Conservation (phyloP, 306 rosid genomes). For the Nissolia schottii region DNA sequence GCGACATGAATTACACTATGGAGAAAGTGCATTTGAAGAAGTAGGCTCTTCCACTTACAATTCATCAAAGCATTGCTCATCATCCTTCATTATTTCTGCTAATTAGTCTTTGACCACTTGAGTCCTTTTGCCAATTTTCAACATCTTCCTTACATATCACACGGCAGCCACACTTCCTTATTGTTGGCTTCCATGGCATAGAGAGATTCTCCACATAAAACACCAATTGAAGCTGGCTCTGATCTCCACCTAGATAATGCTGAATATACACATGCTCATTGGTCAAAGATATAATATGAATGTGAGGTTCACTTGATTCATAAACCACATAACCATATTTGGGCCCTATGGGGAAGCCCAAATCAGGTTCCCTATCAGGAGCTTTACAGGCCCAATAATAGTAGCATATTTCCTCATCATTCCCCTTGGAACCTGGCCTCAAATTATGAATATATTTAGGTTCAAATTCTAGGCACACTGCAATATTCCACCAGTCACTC, state of each 20-base stretch:
- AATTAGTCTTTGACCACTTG: no score
- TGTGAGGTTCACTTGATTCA: not conserved
- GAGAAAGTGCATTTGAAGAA: not conserved
- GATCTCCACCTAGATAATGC: not conserved
- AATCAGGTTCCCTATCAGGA: constrained; percentile 4
- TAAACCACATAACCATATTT: not conserved
- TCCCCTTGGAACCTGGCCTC: not conserved
- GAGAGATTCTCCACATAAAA: constrained; percentile 3
- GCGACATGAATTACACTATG: not conserved
- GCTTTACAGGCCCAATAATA: constrained; percentile 4
- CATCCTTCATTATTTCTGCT: no score
- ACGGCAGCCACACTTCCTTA: constrained; percentile 5
- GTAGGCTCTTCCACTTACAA: not conserved
- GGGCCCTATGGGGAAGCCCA: not conserved
- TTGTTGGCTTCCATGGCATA: not conserved
- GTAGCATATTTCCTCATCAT: not conserved
- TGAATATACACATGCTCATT: not conserved
- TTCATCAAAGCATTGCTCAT: not conserved
- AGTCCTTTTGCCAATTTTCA: not conserved
- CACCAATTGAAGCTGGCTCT: not conserved
- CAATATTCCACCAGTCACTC: no score
- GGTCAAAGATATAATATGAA: not conserved
- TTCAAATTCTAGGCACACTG: constrained; percentile 9
- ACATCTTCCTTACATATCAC: constrained; percentile 2
- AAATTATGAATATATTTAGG: not conserved